A percentile compares a stretch with the other conserved stretches of the same genome.
phyloP scores from a whole-genome alignment of 2,329 filamentous ascomycete species.

The Microthyrium microscopicum region DNA sequence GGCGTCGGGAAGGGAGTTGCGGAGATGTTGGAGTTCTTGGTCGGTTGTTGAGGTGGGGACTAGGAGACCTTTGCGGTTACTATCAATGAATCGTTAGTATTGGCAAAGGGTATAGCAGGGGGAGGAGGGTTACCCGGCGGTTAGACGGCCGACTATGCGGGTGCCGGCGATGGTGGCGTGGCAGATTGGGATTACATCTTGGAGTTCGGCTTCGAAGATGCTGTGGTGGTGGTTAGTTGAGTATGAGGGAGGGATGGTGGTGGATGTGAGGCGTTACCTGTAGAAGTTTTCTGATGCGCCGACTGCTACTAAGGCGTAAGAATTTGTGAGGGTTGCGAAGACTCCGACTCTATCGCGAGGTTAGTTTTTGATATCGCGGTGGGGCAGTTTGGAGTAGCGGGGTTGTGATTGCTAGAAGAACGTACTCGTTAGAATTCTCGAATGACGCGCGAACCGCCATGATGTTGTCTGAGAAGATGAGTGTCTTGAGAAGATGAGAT shows the following conservation, averaged over 20 bases:
- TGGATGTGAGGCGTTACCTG: too few species aligned
- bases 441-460: slow-evolving; percentile 47
- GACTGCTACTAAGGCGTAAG: slow-evolving; percentile 84
- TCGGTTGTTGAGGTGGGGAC: slow-evolving; percentile 93
- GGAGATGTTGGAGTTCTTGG: slow-evolving; percentile 93
- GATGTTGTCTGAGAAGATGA: too few species aligned
- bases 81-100: not conserved
- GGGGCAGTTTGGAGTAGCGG: slow-evolving; percentile 3
- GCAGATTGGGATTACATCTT: slow-evolving; percentile 93
- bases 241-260: too few species aligned
- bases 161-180: slow-evolving; percentile 94
- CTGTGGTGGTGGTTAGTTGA: too few species aligned
- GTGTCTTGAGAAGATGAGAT: too few species aligned
- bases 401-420: slow-evolving; percentile 13
- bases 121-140: slow-evolving; percentile 54
- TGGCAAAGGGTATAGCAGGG: slow-evolving; percentile 1
- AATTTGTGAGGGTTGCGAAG: slow-evolving; percentile 92
- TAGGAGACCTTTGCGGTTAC: slow-evolving; percentile 90
- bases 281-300: slow-evolving; percentile 99
- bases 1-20: slow-evolving; percentile 79
- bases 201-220: slow-evolving; percentile 89
- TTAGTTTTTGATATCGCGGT: slow-evolving; percentile 1
- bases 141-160: slow-evolving; percentile 87
- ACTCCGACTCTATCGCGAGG: slow-evolving; percentile 61
- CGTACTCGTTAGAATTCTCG: slow-evolving; percentile 82